Conservation (phyloP, 192 early-diverging fungal genomes). For the Coemansia sp. region DNA sequence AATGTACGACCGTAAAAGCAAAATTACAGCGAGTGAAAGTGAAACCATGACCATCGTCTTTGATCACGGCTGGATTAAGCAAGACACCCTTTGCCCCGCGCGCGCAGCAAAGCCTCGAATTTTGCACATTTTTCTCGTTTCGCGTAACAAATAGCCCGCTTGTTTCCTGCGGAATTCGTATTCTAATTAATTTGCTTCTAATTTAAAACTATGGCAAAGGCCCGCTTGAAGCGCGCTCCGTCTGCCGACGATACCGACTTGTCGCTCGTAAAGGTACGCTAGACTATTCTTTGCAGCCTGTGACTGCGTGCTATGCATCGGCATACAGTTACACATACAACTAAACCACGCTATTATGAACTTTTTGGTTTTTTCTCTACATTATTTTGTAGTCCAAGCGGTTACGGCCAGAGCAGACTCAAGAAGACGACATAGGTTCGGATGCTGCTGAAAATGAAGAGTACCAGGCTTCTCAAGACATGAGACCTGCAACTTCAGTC, state of each 20-base stretch:
- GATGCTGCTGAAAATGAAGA: background rate
- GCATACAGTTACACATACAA: too few relatives aligned
- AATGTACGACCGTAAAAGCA: background rate
- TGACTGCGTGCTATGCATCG: too few relatives aligned
- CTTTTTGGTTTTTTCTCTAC: too few relatives aligned
- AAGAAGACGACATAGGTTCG: background rate
- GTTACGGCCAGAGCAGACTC: background rate
- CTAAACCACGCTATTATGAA: too few relatives aligned
- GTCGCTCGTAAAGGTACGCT: too few relatives aligned
- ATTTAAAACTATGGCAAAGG: constrained; percentile 23
- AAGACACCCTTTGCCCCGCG: too few relatives aligned
- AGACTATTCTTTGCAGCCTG: too few relatives aligned
- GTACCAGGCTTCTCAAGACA: background rate
- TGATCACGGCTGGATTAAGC: background rate
- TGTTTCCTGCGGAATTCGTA: background rate
- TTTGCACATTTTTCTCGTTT: too few relatives aligned
- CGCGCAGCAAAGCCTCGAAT: too few relatives aligned
- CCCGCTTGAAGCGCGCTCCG: constrained; percentile 30
- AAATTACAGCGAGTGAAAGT: background rate
- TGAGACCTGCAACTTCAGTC: constrained; percentile 23
- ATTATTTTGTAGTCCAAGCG: background rate
- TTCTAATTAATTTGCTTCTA: background rate
- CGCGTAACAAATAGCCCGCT: background rate
- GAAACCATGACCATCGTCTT: background rate
- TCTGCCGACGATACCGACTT: constrained; percentile 8